Evolutionary conservation across 768 basidiomycete species (phyloP).

Genomic region (Leucogyrophana mollusca): DNA sequence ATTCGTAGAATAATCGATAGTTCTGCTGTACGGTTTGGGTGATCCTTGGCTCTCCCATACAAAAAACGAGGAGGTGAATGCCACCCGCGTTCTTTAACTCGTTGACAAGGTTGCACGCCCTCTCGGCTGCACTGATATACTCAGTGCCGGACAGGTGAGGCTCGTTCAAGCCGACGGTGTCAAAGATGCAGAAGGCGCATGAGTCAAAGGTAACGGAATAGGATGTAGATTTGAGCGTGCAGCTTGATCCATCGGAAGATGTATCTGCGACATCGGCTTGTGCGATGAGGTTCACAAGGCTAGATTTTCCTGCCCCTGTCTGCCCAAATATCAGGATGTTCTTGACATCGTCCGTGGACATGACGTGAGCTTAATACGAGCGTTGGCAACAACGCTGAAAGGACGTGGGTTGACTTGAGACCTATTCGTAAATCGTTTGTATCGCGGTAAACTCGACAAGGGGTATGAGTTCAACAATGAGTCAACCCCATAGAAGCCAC

Average conservation of each 20-base stretch:
- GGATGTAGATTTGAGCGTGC: conserved; percentile 4
- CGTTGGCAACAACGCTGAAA: too few species aligned
- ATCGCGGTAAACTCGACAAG: too few species aligned
- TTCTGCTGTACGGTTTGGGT: conserved; percentile 25
- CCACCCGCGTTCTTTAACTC: neutral
- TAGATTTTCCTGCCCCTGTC: conserved; percentile 10
- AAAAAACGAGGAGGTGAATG: conserved; percentile 10
- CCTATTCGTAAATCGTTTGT: too few species aligned
- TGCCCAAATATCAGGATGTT: conserved; percentile 10
- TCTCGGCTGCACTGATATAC: too few species aligned
- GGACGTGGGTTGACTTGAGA: too few species aligned
- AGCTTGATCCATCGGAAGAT: conserved; percentile 1
- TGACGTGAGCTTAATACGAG: too few species aligned
- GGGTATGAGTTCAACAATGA: too few species aligned
- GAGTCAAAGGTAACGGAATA: neutral
- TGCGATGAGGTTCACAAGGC: conserved; percentile 9
- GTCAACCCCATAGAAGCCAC: too few species aligned
- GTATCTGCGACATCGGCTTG: neutral
- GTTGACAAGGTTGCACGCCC: too few species aligned
- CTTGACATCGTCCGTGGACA: too few species aligned
- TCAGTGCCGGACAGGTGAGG: too few species aligned
- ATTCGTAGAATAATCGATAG: conserved; percentile 32
- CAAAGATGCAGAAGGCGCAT: conserved; percentile 1
- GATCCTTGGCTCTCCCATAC: conserved; percentile 16
- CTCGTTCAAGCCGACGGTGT: neutral